Evolutionary conservation across 2,329 filamentous ascomycete species (phyloP), one percentile per base, ranked within the genome.

Genomic region (Botrytis pseudocinerea): DNA sequence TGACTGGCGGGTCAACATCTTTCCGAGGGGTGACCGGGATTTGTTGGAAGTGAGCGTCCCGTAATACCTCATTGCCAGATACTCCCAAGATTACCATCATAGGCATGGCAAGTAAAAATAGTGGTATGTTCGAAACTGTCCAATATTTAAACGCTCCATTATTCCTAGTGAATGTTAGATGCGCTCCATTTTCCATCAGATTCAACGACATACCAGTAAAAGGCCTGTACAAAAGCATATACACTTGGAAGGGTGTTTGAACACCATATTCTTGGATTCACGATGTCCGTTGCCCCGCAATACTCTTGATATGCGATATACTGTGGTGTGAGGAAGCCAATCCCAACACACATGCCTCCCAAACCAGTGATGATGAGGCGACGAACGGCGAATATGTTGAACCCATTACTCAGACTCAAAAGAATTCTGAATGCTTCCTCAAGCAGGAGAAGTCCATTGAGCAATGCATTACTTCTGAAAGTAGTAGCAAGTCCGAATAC

Each of bases 61-160:
- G 32, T 40, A 85, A 76, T 79, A 79, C 82, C 83, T 83, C 85
- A 62, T 82, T 73, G 12, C 89, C 87, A 28, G 94, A 97, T 61
- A 82, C 83, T 48, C 89, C 80, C 75, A 97, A 83, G 14, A 97
- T 81, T 51, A 84, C 84, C 69, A 97, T 84, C 85, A 95, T 92
- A 1, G 96, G 96, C 0, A 88, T 82, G 1, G 95, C 95, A 18
- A 99, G 87, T 35, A 95, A 78, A 82, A 99, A 99, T 2, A 99
- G 87, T 0, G 96, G 96, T 16, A 96, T 80, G 80, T 99, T 98
- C 9, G 91, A 89, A 0, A 91, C 76, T 0, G 91, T 97, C 96
- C 96, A 99, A 84, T 99, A 99, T 74, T 88, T 88, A 69, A 98
- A 87, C 77, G 97, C 92, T 0, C 96, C 96, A 70, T 92, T 90